Base-by-base conservation (phyloP, 495 filamentous ascomycete genomes). In the Lasiosphaeria ovina region DNA sequence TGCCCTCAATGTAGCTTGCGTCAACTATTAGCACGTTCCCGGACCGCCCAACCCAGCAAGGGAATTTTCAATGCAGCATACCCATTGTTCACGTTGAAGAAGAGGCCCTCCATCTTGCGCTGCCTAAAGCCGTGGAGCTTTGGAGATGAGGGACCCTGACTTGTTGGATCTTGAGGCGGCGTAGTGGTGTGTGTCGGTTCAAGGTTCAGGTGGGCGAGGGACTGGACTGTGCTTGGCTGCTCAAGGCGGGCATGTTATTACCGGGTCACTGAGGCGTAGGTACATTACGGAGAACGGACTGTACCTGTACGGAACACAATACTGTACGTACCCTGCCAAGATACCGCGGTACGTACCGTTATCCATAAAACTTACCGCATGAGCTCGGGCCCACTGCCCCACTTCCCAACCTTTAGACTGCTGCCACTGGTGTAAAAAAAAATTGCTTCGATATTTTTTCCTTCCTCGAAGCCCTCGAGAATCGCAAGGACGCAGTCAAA, bases 71-170 rank as follows among this genome's bases (percentile, higher is more conserved):
- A 51, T 8, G 10, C 44, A 40, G 69, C 85, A 53, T 82, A 93
- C 87, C 94, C 94, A 79, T 90, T 90, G 72, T 94, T 92, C 50
- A 94, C 89, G 76, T 98, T 98, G 77, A 93, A 98, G 70, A 93
- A 90, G 32, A 97, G 86, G 56, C 93, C 93, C 80, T 98, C 93
- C 93, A 98, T 98, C 40, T 71, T 79, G 65, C 17, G 57, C 57
- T 54, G 56, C 44, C 14, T 52, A 56, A 40, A 51, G 51, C 51
- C 51, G 45, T 32, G 60, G 59, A 62, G 33, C 5, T 53, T 14
- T 60, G 33, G 48, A 47, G 60, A 67, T 59, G 57, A 45, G 54
- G 38, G 40, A 57, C 51, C 49, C 52, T 59, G 55, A 32, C 52
- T 58, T 32, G 42, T 38, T 55, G 66, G 59, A 59, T 54, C 59